These are phyloP conservation scores for Mrakia frigida DNA, from an alignment of 768 basidiomycete genomes.

Conservation along the genomic window DNA sequence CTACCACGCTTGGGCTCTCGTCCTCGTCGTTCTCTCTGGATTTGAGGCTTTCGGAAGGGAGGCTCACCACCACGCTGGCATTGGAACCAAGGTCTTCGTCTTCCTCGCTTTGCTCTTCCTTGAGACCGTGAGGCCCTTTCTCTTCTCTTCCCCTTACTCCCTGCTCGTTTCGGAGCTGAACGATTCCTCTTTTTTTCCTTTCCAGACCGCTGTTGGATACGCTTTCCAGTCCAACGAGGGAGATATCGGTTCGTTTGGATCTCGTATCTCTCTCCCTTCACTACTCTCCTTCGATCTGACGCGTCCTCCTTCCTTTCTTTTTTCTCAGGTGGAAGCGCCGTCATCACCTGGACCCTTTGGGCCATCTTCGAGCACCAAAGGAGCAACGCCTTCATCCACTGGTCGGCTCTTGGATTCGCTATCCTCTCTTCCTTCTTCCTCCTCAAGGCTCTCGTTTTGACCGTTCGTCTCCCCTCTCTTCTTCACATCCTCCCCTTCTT, in stretches of 20 bases:
- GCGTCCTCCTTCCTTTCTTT: not conserved
- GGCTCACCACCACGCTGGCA: constrained; percentile 61
- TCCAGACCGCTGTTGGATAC: constrained; percentile 25
- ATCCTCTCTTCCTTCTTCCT: constrained; percentile 29
- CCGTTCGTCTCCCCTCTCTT: not conserved
- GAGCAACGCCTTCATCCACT: constrained; percentile 26
- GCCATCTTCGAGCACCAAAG: constrained; percentile 27
- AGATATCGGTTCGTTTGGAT: not conserved
- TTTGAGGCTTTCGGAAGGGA: constrained; percentile 59
- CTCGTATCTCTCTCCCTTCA: not conserved
- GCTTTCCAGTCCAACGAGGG: constrained; percentile 16
- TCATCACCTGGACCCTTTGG: constrained; percentile 31
- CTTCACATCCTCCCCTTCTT: no score
- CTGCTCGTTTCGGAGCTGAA: no score
- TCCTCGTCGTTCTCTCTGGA: constrained; percentile 29
- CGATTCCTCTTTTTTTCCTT: no score
- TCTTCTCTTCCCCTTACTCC: no score
- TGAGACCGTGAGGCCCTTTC: constrained; percentile 22
- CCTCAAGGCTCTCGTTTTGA: constrained; percentile 22
- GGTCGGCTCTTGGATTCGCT: constrained; percentile 31
- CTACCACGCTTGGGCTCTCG: constrained; percentile 46
- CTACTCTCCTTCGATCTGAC: not conserved
- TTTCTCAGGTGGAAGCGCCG: constrained; percentile 19
- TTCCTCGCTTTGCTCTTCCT: constrained; percentile 59
- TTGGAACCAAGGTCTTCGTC: constrained; percentile 93